These are phyloP conservation scores for Colletotrichum costaricense DNA, from an alignment of 2,329 filamentous ascomycete species.

Conservation along the genomic window DNA sequence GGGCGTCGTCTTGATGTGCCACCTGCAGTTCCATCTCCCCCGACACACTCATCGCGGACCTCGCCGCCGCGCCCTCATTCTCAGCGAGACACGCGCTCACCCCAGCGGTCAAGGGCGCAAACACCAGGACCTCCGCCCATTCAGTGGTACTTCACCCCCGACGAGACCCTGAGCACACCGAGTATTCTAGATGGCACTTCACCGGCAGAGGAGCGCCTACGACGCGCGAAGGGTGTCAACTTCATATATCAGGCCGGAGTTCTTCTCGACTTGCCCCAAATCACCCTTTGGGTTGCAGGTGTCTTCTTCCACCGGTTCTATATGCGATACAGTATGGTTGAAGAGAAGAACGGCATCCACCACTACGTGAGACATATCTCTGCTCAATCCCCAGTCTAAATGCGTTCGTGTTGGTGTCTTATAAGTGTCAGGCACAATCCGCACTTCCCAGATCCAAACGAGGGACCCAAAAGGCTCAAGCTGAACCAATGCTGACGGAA, in stretches of 20 bases:
- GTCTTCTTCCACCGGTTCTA: constrained; percentile 97
- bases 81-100: constrained; percentile 56
- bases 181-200: constrained; percentile 86
- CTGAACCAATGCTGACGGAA: constrained; percentile 25
- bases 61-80: constrained; percentile 64
- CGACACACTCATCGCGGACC: constrained; percentile 64
- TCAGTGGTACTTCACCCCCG: constrained; percentile 91
- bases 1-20: constrained; percentile 65
- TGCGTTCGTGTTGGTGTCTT: constrained; percentile 4
- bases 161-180: constrained; percentile 85
- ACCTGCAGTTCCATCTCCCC: constrained; percentile 71
- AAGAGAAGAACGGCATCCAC: constrained; percentile 81
- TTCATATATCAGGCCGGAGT: constrained; percentile 97
- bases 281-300: constrained; percentile 90
- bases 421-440: constrained; percentile 27
- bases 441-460: constrained; percentile 32
- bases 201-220: constrained; percentile 80
- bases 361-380: constrained; percentile 78
- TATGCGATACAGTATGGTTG: constrained; percentile 87
- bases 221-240: constrained; percentile 91
- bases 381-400: neutral
- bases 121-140: constrained; percentile 50
- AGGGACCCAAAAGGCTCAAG: constrained; percentile 21
- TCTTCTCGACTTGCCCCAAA: constrained; percentile 89
- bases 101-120: constrained; percentile 41